Evolutionary conservation across 805 yeast species (phyloP).

Genomic region (Candida easanensis): DNA sequence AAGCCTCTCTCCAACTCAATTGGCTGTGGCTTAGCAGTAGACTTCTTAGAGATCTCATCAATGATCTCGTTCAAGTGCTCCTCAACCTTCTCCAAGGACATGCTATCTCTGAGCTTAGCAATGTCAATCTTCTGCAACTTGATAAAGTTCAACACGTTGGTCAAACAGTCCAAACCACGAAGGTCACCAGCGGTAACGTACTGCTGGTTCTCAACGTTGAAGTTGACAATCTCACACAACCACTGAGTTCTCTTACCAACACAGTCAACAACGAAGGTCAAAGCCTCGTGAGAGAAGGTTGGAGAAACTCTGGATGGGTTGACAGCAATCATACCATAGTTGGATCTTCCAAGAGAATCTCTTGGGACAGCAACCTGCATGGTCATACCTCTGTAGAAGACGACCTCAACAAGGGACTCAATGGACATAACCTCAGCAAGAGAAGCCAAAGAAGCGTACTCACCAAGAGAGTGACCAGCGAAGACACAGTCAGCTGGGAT

Average conservation of each 20-base stretch:
- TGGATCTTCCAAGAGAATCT: constrained; percentile 91
- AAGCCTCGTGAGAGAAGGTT: constrained; percentile 89
- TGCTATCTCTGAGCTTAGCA: constrained; percentile 75
- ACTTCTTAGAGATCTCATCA: constrained; percentile 76
- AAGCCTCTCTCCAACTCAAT: constrained; percentile 96
- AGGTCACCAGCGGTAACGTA: constrained; percentile 99
- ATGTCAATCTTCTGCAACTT: constrained; percentile 94
- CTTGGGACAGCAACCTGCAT: constrained; percentile 99
- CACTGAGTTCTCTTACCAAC: constrained; percentile 81
- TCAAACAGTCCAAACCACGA: constrained; percentile 88
- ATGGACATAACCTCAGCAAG: constrained; percentile 98
- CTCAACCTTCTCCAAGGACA: constrained; percentile 85
- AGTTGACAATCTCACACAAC: constrained; percentile 97
- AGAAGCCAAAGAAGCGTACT: constrained; percentile 95
- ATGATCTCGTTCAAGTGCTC: constrained; percentile 87
- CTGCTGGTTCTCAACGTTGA: constrained; percentile 96
- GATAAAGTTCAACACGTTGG: constrained; percentile 89
- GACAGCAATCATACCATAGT: constrained; percentile 98
- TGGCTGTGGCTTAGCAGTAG: constrained; percentile 91
- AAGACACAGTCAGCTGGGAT: constrained; percentile 91
- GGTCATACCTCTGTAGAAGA: constrained; percentile 99
- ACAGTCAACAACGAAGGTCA: constrained; percentile 90
- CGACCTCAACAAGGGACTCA: constrained; percentile 95
- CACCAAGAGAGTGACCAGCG: constrained; percentile 99
- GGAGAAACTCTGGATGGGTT: constrained; percentile 91